phyloP scores from a whole-genome alignment of 805 yeast genomes.

The Cyberlindnera veronae region DNA sequence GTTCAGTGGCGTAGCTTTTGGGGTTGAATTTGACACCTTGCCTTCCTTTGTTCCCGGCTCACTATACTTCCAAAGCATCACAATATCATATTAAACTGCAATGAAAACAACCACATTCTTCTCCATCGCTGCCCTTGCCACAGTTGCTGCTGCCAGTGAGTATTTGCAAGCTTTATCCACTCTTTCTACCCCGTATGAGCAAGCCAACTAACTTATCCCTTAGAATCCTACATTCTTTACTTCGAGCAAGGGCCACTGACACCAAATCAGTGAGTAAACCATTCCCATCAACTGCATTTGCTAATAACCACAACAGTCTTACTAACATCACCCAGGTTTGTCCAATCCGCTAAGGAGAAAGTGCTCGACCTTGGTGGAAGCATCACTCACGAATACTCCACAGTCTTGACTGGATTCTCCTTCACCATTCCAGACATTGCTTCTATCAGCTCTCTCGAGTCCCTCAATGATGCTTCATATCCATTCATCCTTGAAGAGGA shows the following conservation, averaged over 20 bases:
- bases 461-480: slow-evolving; percentile 26
- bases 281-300: not conserved
- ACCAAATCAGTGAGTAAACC: slow-evolving; percentile 22
- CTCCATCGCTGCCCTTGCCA: not conserved
- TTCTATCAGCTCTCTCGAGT: slow-evolving; percentile 23
- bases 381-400: slow-evolving; percentile 44
- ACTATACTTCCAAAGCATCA: too few relatives aligned
- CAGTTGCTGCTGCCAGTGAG: slow-evolving; percentile 8
- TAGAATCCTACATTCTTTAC: slow-evolving; percentile 26
- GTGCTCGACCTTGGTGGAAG: slow-evolving; percentile 40
- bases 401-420: slow-evolving; percentile 46
- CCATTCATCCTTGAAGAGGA: slow-evolving; percentile 47
- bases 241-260: slow-evolving; percentile 29
- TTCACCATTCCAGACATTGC: slow-evolving; percentile 35
- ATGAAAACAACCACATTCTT: not conserved
- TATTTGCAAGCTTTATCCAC: not conserved
- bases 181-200: not conserved
- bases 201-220: slow-evolving; percentile 2
- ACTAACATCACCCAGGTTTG: too few relatives aligned
- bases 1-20: too few relatives aligned
- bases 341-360: slow-evolving; percentile 31
- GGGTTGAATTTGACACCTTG: too few relatives aligned
- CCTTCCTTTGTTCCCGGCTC: too few relatives aligned
- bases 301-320: slow-evolving; percentile 1
- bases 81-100: too few relatives aligned